Evolutionary conservation across 306 rosid genomes (phyloP).

Genomic region (Rosa rugosa): DNA sequence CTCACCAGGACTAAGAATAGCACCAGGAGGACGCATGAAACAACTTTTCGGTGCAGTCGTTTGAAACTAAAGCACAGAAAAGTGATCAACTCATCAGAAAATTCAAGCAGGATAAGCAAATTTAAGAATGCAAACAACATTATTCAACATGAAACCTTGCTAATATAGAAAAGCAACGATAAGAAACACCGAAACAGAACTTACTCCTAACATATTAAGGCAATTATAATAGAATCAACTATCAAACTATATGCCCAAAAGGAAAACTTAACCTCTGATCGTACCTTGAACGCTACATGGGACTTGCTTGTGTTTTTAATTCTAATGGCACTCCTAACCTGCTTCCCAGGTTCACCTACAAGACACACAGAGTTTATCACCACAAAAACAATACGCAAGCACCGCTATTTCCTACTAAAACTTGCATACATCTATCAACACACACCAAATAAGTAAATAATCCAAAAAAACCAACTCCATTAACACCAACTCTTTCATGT

Average conservation of each 20-base stretch:
- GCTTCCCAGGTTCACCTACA: slow-evolving; percentile 96
- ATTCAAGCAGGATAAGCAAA: background rate
- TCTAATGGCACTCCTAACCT: slow-evolving; percentile 90
- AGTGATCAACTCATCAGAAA: slow-evolving; percentile 28
- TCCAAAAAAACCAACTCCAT: background rate
- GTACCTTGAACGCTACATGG: slow-evolving; percentile 91
- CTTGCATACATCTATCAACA: slow-evolving; percentile 6
- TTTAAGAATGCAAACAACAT: background rate
- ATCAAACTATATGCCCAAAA: background rate
- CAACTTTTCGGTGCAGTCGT: slow-evolving; percentile 99
- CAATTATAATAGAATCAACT: background rate
- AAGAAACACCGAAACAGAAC: background rate
- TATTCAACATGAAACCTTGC: background rate
- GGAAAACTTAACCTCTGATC: background rate
- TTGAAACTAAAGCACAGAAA: slow-evolving; percentile 64
- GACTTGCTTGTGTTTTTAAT: slow-evolving; percentile 93
- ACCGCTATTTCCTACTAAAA: background rate
- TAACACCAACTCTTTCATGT: background rate
- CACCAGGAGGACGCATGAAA: slow-evolving; percentile 99
- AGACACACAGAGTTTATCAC: slow-evolving; percentile 9
- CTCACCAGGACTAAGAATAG: slow-evolving; percentile 93
- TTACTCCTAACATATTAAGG: background rate
- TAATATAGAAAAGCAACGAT: background rate
- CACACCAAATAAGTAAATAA: background rate
- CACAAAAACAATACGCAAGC: background rate